phyloP scores from a whole-genome alignment of 768 basidiomycete species.

The Boletus subparvulus region DNA sequence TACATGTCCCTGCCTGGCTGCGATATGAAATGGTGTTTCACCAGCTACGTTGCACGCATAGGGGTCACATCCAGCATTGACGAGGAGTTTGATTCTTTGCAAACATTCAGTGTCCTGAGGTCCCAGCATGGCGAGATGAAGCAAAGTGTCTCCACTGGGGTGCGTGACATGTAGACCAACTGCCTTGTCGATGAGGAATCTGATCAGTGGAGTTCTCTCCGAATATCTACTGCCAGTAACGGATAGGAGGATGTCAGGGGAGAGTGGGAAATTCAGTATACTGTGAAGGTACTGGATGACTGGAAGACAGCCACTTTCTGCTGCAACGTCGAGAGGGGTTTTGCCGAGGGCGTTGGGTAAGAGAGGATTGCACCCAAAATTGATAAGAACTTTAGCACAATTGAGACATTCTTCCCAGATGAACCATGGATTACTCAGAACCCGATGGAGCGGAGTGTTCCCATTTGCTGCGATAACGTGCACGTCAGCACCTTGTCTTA shows the following conservation, averaged over 20 bases:
- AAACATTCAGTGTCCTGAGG: neutral
- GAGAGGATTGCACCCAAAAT: neutral
- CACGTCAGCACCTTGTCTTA: neutral
- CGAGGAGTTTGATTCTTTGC: neutral
- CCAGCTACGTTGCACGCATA: neutral
- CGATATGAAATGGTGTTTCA: neutral
- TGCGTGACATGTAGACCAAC: neutral
- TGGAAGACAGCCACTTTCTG: neutral
- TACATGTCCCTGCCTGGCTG: neutral
- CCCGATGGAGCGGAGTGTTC: neutral
- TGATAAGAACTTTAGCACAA: neutral
- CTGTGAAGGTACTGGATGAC: neutral
- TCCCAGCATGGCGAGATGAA: neutral
- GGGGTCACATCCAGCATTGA: neutral
- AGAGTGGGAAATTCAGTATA: neutral
- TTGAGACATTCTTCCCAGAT: neutral
- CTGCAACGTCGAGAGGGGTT: neutral
- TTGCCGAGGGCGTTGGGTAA: neutral
- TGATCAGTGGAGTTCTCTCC: neutral
- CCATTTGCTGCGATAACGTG: neutral
- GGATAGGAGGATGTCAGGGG: neutral
- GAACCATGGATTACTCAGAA: neutral
- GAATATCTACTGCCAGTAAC: neutral
- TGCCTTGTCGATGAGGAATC: neutral
- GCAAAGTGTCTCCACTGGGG: neutral